Evolutionary conservation across 371 early-diverging fungal species (phyloP).

Genomic region (Syncephalastrum contaminatum): DNA sequence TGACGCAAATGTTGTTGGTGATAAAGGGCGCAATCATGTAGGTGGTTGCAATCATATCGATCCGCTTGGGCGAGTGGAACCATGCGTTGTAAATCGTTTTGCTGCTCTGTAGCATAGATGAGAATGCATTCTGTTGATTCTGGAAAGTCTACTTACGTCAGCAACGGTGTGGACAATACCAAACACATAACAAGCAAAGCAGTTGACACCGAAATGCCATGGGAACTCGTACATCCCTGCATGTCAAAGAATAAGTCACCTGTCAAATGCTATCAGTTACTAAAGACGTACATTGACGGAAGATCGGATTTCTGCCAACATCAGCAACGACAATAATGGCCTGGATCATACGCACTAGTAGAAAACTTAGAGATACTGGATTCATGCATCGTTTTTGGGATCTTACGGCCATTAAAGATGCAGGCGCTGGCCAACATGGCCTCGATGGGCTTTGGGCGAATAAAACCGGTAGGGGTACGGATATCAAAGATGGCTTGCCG

Average conservation of each 20-base stretch:
- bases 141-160: conserved; percentile 23
- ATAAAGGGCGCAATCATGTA: conserved; percentile 27
- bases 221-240: conserved; percentile 36
- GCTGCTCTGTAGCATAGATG: conserved; percentile 21
- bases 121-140: conserved; percentile 3
- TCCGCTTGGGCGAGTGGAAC: conserved; percentile 18
- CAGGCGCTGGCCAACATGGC: conserved; percentile 30
- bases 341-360: conserved; percentile 31
- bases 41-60: conserved; percentile 22
- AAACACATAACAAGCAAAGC: conserved; percentile 37
- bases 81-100: conserved; percentile 20
- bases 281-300: conserved; percentile 25
- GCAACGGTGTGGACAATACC: conserved; percentile 41
- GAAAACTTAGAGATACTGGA: not conserved
- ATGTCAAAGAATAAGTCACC: not conserved
- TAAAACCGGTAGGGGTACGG: conserved; percentile 17
- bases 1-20: conserved; percentile 33
- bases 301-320: conserved; percentile 15
- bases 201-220: conserved; percentile 40
- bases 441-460: conserved; percentile 42
- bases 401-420: conserved; percentile 31
- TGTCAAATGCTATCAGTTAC: not conserved
- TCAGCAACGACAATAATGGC: conserved; percentile 23
- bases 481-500: conserved; percentile 24
- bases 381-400: not conserved